phyloP scores from a whole-genome alignment of 441 rosid species.

The Adansonia grandidieri region DNA sequence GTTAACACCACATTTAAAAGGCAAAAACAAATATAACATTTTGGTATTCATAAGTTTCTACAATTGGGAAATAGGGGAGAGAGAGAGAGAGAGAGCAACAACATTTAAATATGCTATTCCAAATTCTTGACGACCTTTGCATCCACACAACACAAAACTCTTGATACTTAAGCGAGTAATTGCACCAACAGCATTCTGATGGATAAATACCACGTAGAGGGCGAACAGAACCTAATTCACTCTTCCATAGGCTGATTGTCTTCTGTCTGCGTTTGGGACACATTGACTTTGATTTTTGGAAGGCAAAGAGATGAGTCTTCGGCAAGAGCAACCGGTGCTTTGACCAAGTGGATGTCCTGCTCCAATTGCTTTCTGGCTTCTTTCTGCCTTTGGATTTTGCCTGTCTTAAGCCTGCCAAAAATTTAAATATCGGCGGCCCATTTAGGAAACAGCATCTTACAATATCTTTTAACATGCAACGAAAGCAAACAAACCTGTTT shows the following conservation, averaged over 20 bases:
- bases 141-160: slow-evolving; percentile 16
- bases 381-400: slow-evolving; percentile 41
- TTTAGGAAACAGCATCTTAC: neutral
- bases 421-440: neutral
- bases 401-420: slow-evolving; percentile 56
- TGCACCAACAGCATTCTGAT: neutral
- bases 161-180: neutral
- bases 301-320: slow-evolving; percentile 43
- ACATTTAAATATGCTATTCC: neutral
- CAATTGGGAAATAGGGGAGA: neutral
- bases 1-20: neutral
- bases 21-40: neutral
- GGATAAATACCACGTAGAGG: neutral
- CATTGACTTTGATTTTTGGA: slow-evolving; percentile 65
- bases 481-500: slow-evolving; percentile 49
- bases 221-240: slow-evolving; percentile 34
- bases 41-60: neutral
- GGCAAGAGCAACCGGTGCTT: slow-evolving; percentile 50
- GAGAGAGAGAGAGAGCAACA: neutral
- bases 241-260: slow-evolving; percentile 77
- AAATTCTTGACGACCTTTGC: neutral
- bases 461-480: neutral
- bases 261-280: slow-evolving; percentile 40
- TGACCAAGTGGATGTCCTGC: slow-evolving; percentile 52
- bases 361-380: slow-evolving; percentile 51